Evolutionary conservation across 2,329 filamentous ascomycete genomes (phyloP).

Genomic region (Pseudodiploospora longispora): DNA sequence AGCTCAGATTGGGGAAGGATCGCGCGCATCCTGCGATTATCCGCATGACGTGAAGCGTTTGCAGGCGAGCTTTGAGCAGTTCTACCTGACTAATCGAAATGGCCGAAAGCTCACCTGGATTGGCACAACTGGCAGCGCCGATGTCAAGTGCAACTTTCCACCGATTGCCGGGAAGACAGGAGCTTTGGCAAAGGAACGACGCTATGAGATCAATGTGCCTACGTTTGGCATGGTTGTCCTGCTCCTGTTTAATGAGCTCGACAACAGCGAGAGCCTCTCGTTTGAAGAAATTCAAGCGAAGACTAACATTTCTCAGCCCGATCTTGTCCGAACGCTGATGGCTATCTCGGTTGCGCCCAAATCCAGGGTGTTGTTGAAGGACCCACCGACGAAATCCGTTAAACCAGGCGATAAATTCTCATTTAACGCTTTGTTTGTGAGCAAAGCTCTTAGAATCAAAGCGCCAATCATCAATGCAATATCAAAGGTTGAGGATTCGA

Average conservation of each 20-base stretch:
- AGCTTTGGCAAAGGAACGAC: constrained; percentile 53
- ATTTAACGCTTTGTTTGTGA: constrained; percentile 75
- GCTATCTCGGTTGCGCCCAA: constrained; percentile 78
- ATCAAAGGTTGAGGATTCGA: constrained; percentile 75
- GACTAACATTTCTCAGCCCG: constrained; percentile 68
- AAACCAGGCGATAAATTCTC: constrained; percentile 70
- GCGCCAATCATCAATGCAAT: constrained; percentile 73
- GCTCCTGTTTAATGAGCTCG: constrained; percentile 77
- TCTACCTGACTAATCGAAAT: constrained; percentile 79
- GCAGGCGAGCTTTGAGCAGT: constrained; percentile 79
- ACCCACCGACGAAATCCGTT: constrained; percentile 69
- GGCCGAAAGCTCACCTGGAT: constrained; percentile 85
- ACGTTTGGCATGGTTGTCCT: constrained; percentile 90
- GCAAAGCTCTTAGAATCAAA: constrained; percentile 81
- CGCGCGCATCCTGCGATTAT: constrained; percentile 52
- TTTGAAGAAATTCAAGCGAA: constrained; percentile 75
- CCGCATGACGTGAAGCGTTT: constrained; percentile 66
- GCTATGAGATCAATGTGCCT: constrained; percentile 85
- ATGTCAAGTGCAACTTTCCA: constrained; percentile 73
- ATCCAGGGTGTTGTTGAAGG: constrained; percentile 71
- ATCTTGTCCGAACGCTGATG: constrained; percentile 70
- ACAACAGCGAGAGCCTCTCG: constrained; percentile 39
- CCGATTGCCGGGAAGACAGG: constrained; percentile 62
- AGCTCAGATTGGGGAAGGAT: constrained; percentile 40
- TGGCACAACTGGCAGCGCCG: constrained; percentile 64